phyloP scores from a whole-genome alignment of 2,329 filamentous ascomycete genomes.

The Chaetothyriales sp. region DNA sequence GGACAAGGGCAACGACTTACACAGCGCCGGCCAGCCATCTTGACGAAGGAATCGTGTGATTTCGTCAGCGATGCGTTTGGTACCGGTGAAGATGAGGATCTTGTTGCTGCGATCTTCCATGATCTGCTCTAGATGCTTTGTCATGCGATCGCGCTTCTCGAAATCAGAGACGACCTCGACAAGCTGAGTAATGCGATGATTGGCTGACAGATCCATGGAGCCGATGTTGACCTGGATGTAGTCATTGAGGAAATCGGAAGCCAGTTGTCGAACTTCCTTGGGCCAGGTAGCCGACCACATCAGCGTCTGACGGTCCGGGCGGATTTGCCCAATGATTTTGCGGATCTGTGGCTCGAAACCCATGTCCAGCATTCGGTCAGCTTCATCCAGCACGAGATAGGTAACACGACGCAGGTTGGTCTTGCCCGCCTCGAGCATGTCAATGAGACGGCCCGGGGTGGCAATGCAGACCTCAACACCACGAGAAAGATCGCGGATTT shows the following conservation, averaged over 20 bases:
- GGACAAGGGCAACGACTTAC: constrained; percentile 41
- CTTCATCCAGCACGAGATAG: constrained; percentile 95
- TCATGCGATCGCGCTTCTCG: constrained; percentile 95
- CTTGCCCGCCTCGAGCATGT: constrained; percentile 96
- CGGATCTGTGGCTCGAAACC: constrained; percentile 99
- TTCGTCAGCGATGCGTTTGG: constrained; percentile 87
- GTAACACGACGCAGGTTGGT: constrained; percentile 96
- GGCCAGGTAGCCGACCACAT: constrained; percentile 99
- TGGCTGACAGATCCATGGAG: constrained; percentile 88
- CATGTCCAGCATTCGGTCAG: constrained; percentile 99
- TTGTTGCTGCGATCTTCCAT: constrained; percentile 97
- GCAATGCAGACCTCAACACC: constrained; percentile 98
- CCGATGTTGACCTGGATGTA: constrained; percentile 99
- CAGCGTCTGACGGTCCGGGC: constrained; percentile 94
- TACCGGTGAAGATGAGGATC: constrained; percentile 77
- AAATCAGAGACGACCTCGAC: constrained; percentile 93
- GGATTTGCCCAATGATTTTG: constrained; percentile 96
- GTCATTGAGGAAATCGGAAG: constrained; percentile 78
- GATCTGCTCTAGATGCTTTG: constrained; percentile 92
- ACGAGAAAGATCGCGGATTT: constrained; percentile 86
- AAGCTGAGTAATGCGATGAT: constrained; percentile 94
- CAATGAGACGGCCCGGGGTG: constrained; percentile 91
- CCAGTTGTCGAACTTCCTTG: constrained; percentile 90
- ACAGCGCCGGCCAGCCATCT: constrained; percentile 93
- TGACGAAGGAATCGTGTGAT: constrained; percentile 95